phyloP scores from a whole-genome alignment of 192 early-diverging fungal genomes.

The Linnemannia elongata region DNA sequence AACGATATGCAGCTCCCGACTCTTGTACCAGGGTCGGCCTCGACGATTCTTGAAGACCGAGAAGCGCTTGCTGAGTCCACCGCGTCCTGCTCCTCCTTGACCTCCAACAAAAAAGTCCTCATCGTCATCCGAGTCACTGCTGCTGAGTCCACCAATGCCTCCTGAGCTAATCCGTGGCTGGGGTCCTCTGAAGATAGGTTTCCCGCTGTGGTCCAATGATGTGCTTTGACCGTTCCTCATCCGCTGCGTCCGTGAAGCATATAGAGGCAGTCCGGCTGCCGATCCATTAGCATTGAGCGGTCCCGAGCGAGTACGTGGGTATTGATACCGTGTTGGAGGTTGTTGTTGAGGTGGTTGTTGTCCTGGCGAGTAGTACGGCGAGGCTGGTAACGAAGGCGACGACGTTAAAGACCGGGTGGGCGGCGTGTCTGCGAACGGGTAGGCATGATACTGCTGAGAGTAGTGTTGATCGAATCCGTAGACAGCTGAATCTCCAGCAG shows the following conservation, averaged over 20 bases:
- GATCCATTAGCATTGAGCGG: constrained; percentile 17
- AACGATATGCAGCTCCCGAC: constrained; percentile 39
- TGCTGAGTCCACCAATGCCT: constrained; percentile 39
- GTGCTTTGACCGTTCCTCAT: constrained; percentile 48
- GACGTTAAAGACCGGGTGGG: constrained; percentile 29
- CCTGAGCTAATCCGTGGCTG: constrained; percentile 32
- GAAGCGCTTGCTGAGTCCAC: constrained; percentile 24
- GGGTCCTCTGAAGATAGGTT: constrained; percentile 34
- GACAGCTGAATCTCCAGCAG: background rate
- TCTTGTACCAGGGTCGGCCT: constrained; percentile 36
- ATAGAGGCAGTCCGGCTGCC: constrained; percentile 24
- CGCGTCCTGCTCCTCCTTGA: constrained; percentile 8
- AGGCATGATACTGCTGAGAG: constrained; percentile 17
- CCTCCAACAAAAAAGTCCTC: constrained; percentile 23
- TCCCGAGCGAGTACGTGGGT: constrained; percentile 35
- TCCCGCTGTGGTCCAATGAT: constrained; percentile 40
- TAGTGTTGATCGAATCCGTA: constrained; percentile 23
- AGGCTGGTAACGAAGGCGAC: constrained; percentile 30
- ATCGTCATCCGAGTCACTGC: constrained; percentile 25
- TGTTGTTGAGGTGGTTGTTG: constrained; percentile 25
- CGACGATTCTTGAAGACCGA: constrained; percentile 41
- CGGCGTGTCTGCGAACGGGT: constrained; percentile 1
- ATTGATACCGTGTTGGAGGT: constrained; percentile 41
- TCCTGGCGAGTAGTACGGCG: constrained; percentile 35
- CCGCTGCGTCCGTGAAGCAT: constrained; percentile 49